Evolutionary conservation across 139 green algal species (phyloP).

Genomic region (Haematococcus lacustris): DNA sequence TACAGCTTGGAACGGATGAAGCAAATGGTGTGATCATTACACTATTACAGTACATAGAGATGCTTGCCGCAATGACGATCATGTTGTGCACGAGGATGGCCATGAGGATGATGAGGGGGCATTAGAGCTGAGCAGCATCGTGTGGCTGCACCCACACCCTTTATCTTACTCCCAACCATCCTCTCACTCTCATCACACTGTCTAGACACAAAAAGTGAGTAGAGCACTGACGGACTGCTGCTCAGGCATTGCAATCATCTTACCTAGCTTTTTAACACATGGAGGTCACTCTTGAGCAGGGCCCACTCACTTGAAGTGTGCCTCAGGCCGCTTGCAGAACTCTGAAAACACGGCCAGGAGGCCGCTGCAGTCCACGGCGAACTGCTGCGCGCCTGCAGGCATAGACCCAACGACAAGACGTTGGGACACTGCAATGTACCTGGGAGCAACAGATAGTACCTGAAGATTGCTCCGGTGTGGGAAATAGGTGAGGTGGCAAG

Average conservation of each 20-base stretch:
- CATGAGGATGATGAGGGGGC: not conserved
- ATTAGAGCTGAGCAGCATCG: not conserved
- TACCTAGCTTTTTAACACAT: not conserved
- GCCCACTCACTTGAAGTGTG: constrained; percentile 20
- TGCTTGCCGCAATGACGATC: not conserved
- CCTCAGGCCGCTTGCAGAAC: constrained; percentile 22
- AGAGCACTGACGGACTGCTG: not conserved
- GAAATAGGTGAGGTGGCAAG: no score
- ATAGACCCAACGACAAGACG: not conserved
- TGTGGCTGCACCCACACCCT: not conserved
- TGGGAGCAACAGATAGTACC: no score
- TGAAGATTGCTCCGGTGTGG: no score
- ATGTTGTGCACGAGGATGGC: not conserved
- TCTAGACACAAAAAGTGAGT: not conserved
- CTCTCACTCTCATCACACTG: not conserved
- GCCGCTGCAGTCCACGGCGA: constrained; percentile 12
- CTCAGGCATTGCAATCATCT: not conserved
- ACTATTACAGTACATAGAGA: not conserved
- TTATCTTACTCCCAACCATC: not conserved
- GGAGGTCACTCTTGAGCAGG: no score
- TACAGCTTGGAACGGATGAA: not conserved
- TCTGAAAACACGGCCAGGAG: constrained; percentile 16
- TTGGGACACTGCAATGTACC: no score
- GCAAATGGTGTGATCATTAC: not conserved
- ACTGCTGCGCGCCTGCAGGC: constrained; percentile 17